Conservation (phyloP, 148 eudicot genomes). For the Fagopyrum tataricum region DNA sequence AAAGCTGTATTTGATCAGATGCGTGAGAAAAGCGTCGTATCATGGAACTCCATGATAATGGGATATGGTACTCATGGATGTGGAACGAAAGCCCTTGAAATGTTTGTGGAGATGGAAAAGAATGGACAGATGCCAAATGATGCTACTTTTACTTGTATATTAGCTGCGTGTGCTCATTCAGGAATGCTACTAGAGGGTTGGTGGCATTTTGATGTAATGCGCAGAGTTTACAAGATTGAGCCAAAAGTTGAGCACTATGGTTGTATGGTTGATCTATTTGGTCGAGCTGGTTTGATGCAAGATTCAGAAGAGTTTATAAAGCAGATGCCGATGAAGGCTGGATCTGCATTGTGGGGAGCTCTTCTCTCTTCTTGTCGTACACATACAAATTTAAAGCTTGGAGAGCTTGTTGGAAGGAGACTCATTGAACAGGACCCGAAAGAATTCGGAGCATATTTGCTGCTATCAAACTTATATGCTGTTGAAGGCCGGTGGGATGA, state of each 20-base stretch:
- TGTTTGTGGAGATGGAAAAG: slow-evolving; percentile 34
- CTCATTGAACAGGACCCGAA: slow-evolving; percentile 38
- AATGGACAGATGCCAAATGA: slow-evolving; percentile 40
- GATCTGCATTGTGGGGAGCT: slow-evolving; percentile 45
- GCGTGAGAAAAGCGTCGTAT: slow-evolving; percentile 43
- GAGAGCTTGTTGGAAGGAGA: slow-evolving; percentile 41
- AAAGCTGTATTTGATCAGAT: slow-evolving; percentile 39
- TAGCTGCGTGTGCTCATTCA: slow-evolving; percentile 45
- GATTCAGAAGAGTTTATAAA: slow-evolving; percentile 31
- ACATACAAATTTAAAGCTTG: slow-evolving; percentile 37
- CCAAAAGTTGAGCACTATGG: slow-evolving; percentile 56
- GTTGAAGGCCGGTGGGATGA: slow-evolving; percentile 47
- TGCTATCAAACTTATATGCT: slow-evolving; percentile 51
- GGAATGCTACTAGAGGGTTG: slow-evolving; percentile 57
- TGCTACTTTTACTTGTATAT: slow-evolving; percentile 38
- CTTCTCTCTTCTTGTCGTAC: slow-evolving; percentile 49
- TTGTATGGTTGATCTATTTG: slow-evolving; percentile 53
- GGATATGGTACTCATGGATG: slow-evolving; percentile 52
- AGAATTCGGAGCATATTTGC: slow-evolving; percentile 43
- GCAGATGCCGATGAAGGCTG: slow-evolving; percentile 29
- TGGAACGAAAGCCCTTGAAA: slow-evolving; percentile 36
- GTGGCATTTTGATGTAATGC: slow-evolving; percentile 58
- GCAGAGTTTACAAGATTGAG: slow-evolving; percentile 35
- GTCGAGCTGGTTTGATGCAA: slow-evolving; percentile 36
- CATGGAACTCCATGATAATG: slow-evolving; percentile 62